Conservation (phyloP, 2,329 filamentous ascomycete genomes). For the Trichoderma lentiforme region DNA sequence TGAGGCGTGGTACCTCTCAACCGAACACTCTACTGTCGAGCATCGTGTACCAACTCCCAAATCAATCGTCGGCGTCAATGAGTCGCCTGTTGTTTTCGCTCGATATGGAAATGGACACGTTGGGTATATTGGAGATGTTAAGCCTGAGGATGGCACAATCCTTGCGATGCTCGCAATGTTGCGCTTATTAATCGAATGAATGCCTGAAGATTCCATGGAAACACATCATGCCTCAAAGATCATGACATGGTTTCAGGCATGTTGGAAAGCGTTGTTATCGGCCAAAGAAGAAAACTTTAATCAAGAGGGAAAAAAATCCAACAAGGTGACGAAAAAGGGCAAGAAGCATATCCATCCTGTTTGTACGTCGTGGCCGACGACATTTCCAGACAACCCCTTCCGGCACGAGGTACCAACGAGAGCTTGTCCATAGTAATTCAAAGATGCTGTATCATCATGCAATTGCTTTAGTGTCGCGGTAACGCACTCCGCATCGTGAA, state of each 20-base stretch:
- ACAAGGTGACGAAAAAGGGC: not conserved
- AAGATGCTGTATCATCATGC: not conserved
- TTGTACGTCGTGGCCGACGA: not conserved
- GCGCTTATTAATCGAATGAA: slow-evolving; percentile 20
- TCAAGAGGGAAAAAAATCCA: not conserved
- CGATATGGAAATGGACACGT: slow-evolving; percentile 29
- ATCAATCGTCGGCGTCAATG: not conserved
- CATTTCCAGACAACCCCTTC: not conserved
- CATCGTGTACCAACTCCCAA: not conserved
- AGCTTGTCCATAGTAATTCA: not conserved
- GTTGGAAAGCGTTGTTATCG: not conserved
- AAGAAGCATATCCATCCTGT: too few species aligned
- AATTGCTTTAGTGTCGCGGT: too few species aligned
- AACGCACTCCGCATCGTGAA: too few species aligned
- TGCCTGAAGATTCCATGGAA: not conserved
- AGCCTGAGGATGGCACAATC: slow-evolving; percentile 26
- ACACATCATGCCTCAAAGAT: not conserved
- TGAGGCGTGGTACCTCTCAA: slow-evolving; percentile 27
- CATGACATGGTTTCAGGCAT: not conserved
- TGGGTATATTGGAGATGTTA: slow-evolving; percentile 32
- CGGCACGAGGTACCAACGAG: not conserved
- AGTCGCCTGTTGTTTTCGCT: slow-evolving; percentile 27
- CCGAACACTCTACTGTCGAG: slow-evolving; percentile 9
- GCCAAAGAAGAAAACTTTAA: not conserved
- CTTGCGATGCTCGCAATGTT: slow-evolving; percentile 30